These are phyloP conservation scores for Venturia asperata DNA, from an alignment of 2,329 filamentous ascomycete genomes.

Conservation along the genomic window DNA sequence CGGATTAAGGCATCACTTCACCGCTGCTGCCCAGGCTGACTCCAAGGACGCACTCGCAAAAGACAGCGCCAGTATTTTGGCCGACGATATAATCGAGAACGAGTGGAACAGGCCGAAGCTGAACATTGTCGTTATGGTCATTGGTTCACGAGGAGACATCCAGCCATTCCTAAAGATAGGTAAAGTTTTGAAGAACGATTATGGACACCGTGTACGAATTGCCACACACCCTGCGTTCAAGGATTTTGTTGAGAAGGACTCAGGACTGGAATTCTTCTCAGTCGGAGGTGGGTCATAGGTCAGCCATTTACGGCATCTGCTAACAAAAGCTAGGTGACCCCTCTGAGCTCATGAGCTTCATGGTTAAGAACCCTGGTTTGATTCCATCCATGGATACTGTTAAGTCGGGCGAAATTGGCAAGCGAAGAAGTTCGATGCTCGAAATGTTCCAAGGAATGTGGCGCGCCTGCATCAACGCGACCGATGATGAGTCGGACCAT, in stretches of 20 bases:
- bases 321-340: conserved; percentile 49
- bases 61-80: neutral
- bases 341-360: conserved; percentile 76
- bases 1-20: conserved; percentile 52
- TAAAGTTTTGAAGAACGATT: conserved; percentile 61
- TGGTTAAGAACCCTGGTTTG: conserved; percentile 77
- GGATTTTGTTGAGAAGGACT: conserved; percentile 66
- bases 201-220: conserved; percentile 68
- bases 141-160: conserved; percentile 71
- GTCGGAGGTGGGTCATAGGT: conserved; percentile 48
- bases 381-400: conserved; percentile 68
- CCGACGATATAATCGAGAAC: conserved; percentile 14
- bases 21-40: conserved; percentile 14
- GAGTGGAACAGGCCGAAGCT: conserved; percentile 42
- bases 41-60: neutral
- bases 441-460: conserved; percentile 82
- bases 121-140: conserved; percentile 79
- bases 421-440: conserved; percentile 61
- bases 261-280: conserved; percentile 70
- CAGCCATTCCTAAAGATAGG: conserved; percentile 74
- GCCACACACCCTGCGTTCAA: conserved; percentile 73
- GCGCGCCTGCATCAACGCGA: conserved; percentile 67
- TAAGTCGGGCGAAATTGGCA: conserved; percentile 64
- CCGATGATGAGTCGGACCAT: conserved; percentile 58
- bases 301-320: neutral